Evolutionary conservation across 164 flowering plant genomes (phyloP).

Genomic region (Annona squamosa): DNA sequence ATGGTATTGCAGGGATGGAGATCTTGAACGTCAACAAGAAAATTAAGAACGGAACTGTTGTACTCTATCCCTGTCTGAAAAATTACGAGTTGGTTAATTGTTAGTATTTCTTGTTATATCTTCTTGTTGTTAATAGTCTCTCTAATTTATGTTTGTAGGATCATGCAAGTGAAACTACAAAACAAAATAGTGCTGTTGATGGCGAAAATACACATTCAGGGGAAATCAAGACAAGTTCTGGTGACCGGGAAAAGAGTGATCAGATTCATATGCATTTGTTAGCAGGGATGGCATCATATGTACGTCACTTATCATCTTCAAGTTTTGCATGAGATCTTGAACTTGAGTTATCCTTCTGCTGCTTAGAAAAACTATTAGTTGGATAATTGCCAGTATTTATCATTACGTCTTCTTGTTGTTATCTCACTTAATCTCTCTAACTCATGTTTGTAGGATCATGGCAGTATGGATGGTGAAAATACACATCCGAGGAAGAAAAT

Average conservation of each 20-base stretch:
- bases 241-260: neutral
- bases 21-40: neutral
- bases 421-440: no score
- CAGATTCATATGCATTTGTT: no score
- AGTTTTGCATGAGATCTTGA: no score
- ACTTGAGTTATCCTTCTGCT: no score
- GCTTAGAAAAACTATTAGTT: no score
- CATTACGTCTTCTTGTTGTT: no score
- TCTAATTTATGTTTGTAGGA: neutral
- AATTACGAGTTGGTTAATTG: neutral
- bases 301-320: no score
- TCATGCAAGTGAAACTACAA: neutral
- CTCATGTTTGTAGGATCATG: no score
- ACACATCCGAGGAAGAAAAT: neutral
- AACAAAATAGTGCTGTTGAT: neutral
- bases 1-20: neutral
- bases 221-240: neutral
- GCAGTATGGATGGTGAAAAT: no score
- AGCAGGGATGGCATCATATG: no score
- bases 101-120: neutral
- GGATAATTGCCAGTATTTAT: no score
- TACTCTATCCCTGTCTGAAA: neutral
- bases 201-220: neutral
- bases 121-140: neutral
- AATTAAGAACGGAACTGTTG: neutral